These are phyloP conservation scores for Cordyceps javanica DNA, from an alignment of 2,329 filamentous ascomycete genomes.

Conservation along the genomic window DNA sequence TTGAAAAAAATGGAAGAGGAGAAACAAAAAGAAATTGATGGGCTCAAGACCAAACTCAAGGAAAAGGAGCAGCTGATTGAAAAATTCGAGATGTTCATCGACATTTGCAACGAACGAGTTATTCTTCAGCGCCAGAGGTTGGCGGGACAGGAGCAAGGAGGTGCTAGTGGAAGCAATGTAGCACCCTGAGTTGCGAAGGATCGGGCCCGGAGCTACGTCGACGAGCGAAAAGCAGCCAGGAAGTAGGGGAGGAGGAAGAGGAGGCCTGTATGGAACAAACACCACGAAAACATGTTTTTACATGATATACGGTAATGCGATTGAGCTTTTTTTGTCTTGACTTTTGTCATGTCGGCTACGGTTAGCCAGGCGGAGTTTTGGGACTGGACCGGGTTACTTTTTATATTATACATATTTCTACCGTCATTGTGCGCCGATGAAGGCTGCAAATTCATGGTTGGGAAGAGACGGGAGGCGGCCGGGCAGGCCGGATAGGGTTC, in stretches of 20 bases:
- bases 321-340: background rate
- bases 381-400: background rate
- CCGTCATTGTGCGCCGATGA: background rate
- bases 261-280: constrained; percentile 1
- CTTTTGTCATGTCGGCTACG: constrained; percentile 1
- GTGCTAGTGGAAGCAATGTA: background rate
- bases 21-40: constrained; percentile 51
- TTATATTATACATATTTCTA: background rate
- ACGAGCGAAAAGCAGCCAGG: background rate
- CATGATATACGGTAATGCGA: background rate
- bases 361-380: background rate
- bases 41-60: constrained; percentile 51
- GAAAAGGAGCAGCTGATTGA: constrained; percentile 58
- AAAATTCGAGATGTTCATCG: constrained; percentile 64
- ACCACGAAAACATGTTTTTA: background rate
- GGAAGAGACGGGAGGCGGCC: background rate
- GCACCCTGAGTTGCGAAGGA: background rate
- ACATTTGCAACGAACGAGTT: constrained; percentile 61
- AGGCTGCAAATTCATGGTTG: background rate
- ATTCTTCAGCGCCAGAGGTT: constrained; percentile 56
- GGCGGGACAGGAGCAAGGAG: constrained; percentile 21
- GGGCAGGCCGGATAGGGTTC: background rate
- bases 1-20: constrained; percentile 50
- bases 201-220: too few species aligned
- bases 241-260: background rate